These are phyloP conservation scores for Parmelia sp. DNA, from an alignment of 495 filamentous ascomycete species.

Conservation along the genomic window DNA sequence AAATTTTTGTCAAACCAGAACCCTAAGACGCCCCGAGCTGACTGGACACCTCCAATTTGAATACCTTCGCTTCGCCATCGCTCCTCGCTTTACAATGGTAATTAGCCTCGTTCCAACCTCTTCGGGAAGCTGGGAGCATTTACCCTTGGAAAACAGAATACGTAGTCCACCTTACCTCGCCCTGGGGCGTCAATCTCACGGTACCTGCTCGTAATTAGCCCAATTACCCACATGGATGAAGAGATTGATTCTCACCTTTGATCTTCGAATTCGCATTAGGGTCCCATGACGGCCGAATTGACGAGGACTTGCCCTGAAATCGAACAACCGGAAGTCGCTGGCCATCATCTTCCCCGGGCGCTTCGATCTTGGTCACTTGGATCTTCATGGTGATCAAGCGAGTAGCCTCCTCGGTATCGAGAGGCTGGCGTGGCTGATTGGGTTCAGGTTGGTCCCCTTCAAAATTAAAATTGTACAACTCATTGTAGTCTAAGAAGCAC, in stretches of 20 bases:
- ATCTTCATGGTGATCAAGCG: constrained; percentile 60
- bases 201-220: constrained; percentile 34
- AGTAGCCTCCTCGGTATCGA: constrained; percentile 52
- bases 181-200: constrained; percentile 51
- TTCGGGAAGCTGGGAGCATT: constrained; percentile 12
- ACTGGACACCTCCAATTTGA: constrained; percentile 53
- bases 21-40: constrained; percentile 54
- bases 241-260: constrained; percentile 30
- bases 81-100: constrained; percentile 36
- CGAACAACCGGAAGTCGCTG: constrained; percentile 50
- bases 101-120: constrained; percentile 4
- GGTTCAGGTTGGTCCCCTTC: constrained; percentile 27
- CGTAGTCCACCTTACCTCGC: constrained; percentile 62
- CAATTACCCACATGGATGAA: not conserved
- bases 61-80: constrained; percentile 61
- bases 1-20: constrained; percentile 63
- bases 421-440: constrained; percentile 41
- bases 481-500: constrained; percentile 48
- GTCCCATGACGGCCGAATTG: constrained; percentile 51
- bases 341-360: constrained; percentile 44
- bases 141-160: constrained; percentile 51
- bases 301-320: constrained; percentile 50
- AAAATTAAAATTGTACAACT: constrained; percentile 60
- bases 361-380: constrained; percentile 44
- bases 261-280: constrained; percentile 53